Base-by-base conservation (phyloP, 108 stramenopile genomes). In the Stephanodiscus triporus region DNA sequence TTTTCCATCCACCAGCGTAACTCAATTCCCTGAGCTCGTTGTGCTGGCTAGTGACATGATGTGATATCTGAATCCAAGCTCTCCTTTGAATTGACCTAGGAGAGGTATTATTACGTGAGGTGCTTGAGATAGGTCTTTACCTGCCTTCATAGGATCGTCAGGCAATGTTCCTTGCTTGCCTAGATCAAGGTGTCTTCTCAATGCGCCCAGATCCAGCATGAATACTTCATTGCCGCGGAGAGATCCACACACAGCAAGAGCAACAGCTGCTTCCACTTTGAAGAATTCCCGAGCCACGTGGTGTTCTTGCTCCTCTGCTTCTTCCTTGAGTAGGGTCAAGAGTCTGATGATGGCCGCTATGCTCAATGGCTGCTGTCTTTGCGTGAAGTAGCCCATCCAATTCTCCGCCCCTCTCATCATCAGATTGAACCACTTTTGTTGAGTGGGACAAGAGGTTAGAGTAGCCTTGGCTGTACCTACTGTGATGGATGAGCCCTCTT, bases 321-420 rank as follows among this genome's bases (percentile, higher is more conserved):
- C n/a, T n/a, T n/a, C 9, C 24, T 60, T 47, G 8, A 71, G 2
- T 24, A 71, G 32, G 16, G n/a, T 61, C 70, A 61, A 20, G 26
- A 61, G 13, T 13, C 59, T 24, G 22, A 61, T 58, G 1, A 71
- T 16, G 13, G 22, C 59, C 6, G 26, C 14, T 2, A 71, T 71
- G 19, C 24, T 9, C 14, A 77, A n/a, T 1, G 62, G n/a, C 51
- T 48, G 4, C 23, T 78, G 63, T 0, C 36, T 45, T 37, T 38
- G 20, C 10, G 63, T 49, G 7, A 55, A 29, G 34, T 23, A 60
- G 8, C 69, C 70, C 77, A 78, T 78, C 26, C 77, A 26, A 9
- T 22, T 26, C 19, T n/a, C n/a, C n/a, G n/a, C n/a, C n/a, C n/a
- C n/a, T n/a, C n/a, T n/a, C n/a, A n/a, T n/a, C n/a, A n/a, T n/a